These are phyloP conservation scores for Shiraia sp. DNA, from an alignment of 2,329 filamentous ascomycete genomes.

Conservation along the genomic window DNA sequence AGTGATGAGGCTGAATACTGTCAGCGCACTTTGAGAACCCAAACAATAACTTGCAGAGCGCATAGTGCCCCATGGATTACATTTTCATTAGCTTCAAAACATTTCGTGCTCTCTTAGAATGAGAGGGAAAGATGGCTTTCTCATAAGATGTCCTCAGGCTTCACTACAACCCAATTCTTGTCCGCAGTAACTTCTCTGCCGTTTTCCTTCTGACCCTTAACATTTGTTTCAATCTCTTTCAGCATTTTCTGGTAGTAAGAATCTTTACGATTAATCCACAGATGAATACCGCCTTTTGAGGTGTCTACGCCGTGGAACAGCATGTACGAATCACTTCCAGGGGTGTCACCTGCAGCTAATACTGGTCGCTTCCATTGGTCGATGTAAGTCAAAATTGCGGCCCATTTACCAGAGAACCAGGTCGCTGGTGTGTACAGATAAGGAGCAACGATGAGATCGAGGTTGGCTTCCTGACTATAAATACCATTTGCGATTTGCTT, in stretches of 20 bases:
- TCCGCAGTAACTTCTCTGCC: slow-evolving; percentile 33
- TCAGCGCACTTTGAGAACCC: too few relatives aligned
- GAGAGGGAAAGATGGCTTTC: background rate
- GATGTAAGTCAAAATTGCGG: slow-evolving; percentile 35
- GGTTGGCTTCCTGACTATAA: slow-evolving; percentile 28
- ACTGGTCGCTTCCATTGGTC: slow-evolving; percentile 36
- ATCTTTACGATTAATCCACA: slow-evolving; percentile 34
- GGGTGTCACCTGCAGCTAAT: slow-evolving; percentile 33
- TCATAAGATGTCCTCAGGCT: slow-evolving; percentile 32
- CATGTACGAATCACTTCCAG: slow-evolving; percentile 38
- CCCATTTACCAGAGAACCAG: slow-evolving; percentile 39
- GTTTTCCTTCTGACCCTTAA: slow-evolving; percentile 29
- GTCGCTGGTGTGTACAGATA: slow-evolving; percentile 38
- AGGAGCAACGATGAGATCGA: slow-evolving; percentile 29
- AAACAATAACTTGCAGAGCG: too few relatives aligned
- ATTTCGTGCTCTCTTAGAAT: too few relatives aligned
- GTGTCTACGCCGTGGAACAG: slow-evolving; percentile 35
- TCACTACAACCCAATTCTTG: slow-evolving; percentile 37
- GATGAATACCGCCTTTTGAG: slow-evolving; percentile 31
- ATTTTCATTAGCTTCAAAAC: too few relatives aligned
- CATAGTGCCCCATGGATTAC: too few relatives aligned
- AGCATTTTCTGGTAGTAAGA: slow-evolving; percentile 22
- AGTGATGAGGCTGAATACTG: too few relatives aligned
- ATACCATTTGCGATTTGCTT: slow-evolving; percentile 30
- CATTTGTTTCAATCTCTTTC: slow-evolving; percentile 27